Conservation (phyloP, 768 basidiomycete genomes). For the Gautieria morchelliformis region DNA sequence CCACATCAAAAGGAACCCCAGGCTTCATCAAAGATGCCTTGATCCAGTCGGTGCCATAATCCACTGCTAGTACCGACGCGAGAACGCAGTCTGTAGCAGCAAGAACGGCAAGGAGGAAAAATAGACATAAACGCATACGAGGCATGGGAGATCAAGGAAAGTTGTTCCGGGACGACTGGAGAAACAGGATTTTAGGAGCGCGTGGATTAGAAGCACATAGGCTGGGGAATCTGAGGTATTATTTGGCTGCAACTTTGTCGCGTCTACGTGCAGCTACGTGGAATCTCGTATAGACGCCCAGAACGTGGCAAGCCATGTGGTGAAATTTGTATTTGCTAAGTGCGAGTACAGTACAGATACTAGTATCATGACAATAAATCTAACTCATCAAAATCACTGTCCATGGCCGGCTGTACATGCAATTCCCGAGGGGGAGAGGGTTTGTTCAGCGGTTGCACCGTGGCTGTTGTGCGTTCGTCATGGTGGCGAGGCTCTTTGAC, state of each 20-base stretch:
- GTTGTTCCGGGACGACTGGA: background rate
- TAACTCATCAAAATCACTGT: background rate
- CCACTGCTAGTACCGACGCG: slow-evolving; percentile 85
- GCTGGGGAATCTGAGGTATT: background rate
- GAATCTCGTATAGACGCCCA: background rate
- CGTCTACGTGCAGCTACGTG: slow-evolving; percentile 3
- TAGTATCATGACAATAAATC: background rate
- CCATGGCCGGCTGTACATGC: background rate
- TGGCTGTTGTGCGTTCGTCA: background rate
- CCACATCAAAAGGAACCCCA: slow-evolving; percentile 88
- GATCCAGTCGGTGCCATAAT: slow-evolving; percentile 97
- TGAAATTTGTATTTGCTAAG: no score
- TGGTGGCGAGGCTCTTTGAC: background rate
- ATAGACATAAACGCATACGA: background rate
- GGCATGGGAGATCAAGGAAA: background rate
- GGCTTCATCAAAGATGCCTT: slow-evolving; percentile 95
- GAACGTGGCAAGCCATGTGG: background rate
- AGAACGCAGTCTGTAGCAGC: slow-evolving; percentile 24
- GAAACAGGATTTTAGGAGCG: background rate
- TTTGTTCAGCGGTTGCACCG: background rate
- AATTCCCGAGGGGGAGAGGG: background rate
- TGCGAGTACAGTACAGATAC: background rate
- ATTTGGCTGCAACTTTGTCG: background rate
- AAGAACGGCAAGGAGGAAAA: background rate
- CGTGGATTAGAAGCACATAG: background rate